Percentiles rank a stretch among this genome's conserved stretches.
phyloP scores from a whole-genome alignment of 2,329 filamentous ascomycete species.

The Hawksworthiomyces lignivorus region DNA sequence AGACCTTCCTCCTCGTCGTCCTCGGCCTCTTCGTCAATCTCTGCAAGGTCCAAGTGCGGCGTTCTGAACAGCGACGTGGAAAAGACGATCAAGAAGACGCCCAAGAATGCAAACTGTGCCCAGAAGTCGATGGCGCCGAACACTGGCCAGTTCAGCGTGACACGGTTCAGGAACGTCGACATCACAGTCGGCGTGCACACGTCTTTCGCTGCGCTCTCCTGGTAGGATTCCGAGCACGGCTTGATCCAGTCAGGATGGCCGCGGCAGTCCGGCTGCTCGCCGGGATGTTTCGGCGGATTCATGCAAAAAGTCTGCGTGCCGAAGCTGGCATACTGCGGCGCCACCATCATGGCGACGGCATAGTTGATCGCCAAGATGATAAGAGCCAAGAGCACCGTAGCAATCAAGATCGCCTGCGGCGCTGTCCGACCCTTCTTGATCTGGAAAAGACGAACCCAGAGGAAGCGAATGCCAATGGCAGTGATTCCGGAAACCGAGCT shows the following conservation, averaged over 20 bases:
- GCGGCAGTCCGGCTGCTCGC: conserved; percentile 67
- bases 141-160: conserved; percentile 90
- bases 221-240: conserved; percentile 70
- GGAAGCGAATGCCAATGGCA: conserved; percentile 83
- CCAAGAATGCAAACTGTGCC: conserved; percentile 89
- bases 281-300: conserved; percentile 53
- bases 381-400: conserved; percentile 82
- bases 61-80: conserved; percentile 71
- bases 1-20: conserved; percentile 91
- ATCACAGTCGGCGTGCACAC: conserved; percentile 89
- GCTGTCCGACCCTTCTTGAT: conserved; percentile 84
- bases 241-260: conserved; percentile 63
- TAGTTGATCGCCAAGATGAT: conserved; percentile 92
- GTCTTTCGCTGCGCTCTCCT: conserved; percentile 61
- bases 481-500: conserved; percentile 82
- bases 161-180: conserved; percentile 86
- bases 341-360: conserved; percentile 84
- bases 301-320: conserved; percentile 93
- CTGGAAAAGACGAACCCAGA: conserved; percentile 90
- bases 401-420: conserved; percentile 84
- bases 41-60: conserved; percentile 65
- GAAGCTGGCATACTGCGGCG: conserved; percentile 89
- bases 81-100: conserved; percentile 74
- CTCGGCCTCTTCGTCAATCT: conserved; percentile 82
- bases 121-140: conserved; percentile 92